A percentile compares a stretch with the other conserved stretches of the same genome.
phyloP scores from a whole-genome alignment of 306 rosid species.

The Pterocarpus macrocarpus region DNA sequence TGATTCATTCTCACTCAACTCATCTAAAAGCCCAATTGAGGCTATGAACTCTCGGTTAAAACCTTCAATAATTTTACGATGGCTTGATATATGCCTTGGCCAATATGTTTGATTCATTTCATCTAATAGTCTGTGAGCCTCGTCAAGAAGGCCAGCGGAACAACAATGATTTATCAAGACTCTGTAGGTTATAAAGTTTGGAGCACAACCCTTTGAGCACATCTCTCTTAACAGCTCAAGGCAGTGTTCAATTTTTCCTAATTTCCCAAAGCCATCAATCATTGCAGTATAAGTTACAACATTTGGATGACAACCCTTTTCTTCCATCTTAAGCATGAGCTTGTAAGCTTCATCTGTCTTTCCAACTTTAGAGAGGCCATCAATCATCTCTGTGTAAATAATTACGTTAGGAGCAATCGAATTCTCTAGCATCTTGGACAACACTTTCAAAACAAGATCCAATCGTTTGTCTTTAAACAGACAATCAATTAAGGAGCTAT shows the following conservation, averaged over 20 bases:
- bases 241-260: constrained; percentile 72
- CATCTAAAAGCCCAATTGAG: constrained; percentile 76
- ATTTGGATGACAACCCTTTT: constrained; percentile 78
- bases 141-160: constrained; percentile 72
- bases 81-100: constrained; percentile 80
- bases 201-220: constrained; percentile 89
- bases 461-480: constrained; percentile 78
- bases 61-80: constrained; percentile 78
- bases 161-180: constrained; percentile 89
- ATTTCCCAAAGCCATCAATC: constrained; percentile 88
- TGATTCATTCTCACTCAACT: constrained; percentile 65
- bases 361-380: constrained; percentile 85
- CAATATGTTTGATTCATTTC: constrained; percentile 90
- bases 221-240: constrained; percentile 75
- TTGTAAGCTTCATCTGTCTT: constrained; percentile 83
- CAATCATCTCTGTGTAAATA: constrained; percentile 90
- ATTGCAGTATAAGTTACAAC: constrained; percentile 91
- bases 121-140: constrained; percentile 78
- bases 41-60: constrained; percentile 70
- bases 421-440: constrained; percentile 84
- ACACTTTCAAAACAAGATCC: constrained; percentile 81
- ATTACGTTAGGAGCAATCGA: constrained; percentile 84
- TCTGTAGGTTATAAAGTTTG: constrained; percentile 81
- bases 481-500: constrained; percentile 81
- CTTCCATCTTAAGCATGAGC: constrained; percentile 89